Evolutionary conservation across 345 rosid genomes (phyloP).

Genomic region (Hibiscus syriacus): DNA sequence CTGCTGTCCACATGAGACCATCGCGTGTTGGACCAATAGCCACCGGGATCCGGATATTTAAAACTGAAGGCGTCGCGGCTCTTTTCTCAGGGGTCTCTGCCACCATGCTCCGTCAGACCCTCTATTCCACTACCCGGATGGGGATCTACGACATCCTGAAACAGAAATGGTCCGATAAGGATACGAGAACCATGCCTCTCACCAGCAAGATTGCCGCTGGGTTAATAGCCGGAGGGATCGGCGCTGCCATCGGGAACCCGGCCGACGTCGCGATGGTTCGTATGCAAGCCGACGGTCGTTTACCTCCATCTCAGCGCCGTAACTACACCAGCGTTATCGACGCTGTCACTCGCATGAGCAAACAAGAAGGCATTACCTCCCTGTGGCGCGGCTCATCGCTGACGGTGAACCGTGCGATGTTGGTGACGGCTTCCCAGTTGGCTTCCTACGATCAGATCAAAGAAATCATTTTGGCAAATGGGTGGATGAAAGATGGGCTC

Average conservation of each 20-base stretch:
- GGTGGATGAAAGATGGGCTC: conserved; percentile 52
- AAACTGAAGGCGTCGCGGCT: conserved; percentile 56
- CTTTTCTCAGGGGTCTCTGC: conserved; percentile 82
- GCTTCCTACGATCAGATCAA: conserved; percentile 81
- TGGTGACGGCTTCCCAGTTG: conserved; percentile 77
- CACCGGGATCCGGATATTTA: conserved; percentile 45
- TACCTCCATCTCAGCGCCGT: conserved; percentile 52
- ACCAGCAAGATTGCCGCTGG: conserved; percentile 51
- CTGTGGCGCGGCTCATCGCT: conserved; percentile 83
- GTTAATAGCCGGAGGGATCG: conserved; percentile 66
- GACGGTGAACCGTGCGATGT: conserved; percentile 82
- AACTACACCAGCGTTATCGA: conserved; percentile 76
- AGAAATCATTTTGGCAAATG: conserved; percentile 47
- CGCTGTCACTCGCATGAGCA: conserved; percentile 58
- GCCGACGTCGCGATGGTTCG: conserved; percentile 91
- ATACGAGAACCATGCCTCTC: conserved; percentile 47
- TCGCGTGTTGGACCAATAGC: conserved; percentile 46
- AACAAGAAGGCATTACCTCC: conserved; percentile 57
- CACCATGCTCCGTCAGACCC: conserved; percentile 78
- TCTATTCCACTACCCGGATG: conserved; percentile 84
- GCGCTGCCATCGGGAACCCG: conserved; percentile 81
- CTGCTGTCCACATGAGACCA: conserved; percentile 24
- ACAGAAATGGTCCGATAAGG: conserved; percentile 63
- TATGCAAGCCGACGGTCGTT: conserved; percentile 90
- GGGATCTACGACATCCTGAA: conserved; percentile 73